Percentiles rank a stretch among this genome's conserved stretches.
phyloP scores from a whole-genome alignment of 441 rosid species.

The Geranium incanum region DNA sequence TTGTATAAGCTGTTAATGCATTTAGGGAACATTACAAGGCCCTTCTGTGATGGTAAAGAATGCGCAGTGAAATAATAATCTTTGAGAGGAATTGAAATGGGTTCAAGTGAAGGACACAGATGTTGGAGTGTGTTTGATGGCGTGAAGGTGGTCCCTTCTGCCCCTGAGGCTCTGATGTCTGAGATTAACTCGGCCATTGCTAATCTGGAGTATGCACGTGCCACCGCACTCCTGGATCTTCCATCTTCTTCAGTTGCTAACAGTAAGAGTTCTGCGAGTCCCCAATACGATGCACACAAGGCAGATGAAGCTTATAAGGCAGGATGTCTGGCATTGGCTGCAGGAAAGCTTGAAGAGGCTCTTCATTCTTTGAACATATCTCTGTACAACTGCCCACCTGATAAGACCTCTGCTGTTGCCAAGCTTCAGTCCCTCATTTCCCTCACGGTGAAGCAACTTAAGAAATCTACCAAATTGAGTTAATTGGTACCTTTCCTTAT shows the following conservation, averaged over 20 bases:
- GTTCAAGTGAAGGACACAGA: conserved; percentile 29
- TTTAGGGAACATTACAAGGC: no score
- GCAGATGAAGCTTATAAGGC: conserved; percentile 57
- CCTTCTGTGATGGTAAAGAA: no score
- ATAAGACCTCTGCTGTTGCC: conserved; percentile 52
- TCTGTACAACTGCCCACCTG: conserved; percentile 65
- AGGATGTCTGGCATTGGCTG: conserved; percentile 61
- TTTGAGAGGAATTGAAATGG: conserved; percentile 20
- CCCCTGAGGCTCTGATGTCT: conserved; percentile 31
- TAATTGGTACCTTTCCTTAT: conserved; percentile 9
- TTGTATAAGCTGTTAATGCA: no score
- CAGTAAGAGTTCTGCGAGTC: conserved; percentile 12
- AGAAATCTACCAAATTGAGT: conserved; percentile 24
- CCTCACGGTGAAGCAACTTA: conserved; percentile 46
- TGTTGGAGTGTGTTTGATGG: conserved; percentile 47
- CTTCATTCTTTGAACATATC: conserved; percentile 44
- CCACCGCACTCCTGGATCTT: conserved; percentile 16
- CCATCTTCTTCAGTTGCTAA: no score
- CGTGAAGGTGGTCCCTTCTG: conserved; percentile 18
- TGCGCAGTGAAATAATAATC: background rate
- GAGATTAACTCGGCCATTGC: conserved; percentile 3
- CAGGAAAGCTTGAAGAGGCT: conserved; percentile 58
- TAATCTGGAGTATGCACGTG: no score
- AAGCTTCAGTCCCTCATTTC: conserved; percentile 63
- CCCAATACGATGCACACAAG: conserved; percentile 35